These are phyloP conservation scores for Filosporella fistucella DNA, from an alignment of 495 filamentous ascomycete species.

Conservation along the genomic window DNA sequence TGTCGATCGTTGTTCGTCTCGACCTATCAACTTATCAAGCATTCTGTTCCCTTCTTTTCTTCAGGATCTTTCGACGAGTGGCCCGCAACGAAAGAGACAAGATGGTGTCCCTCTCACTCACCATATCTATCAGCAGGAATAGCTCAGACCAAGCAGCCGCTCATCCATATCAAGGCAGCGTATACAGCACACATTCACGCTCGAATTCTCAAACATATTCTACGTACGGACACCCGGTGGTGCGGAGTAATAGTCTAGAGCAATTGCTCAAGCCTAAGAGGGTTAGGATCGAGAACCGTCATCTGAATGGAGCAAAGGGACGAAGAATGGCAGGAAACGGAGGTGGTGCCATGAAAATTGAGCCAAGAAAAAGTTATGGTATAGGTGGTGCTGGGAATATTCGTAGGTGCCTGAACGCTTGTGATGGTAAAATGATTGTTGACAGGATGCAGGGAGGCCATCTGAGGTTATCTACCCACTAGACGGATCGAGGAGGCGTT, in stretches of 20 bases:
- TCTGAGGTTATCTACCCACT: constrained; percentile 20
- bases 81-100: too few relatives aligned
- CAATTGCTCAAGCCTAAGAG: constrained; percentile 2
- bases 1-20: too few relatives aligned
- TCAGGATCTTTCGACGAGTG: too few relatives aligned
- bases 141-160: background rate
- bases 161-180: background rate
- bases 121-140: constrained; percentile 5
- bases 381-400: constrained; percentile 25
- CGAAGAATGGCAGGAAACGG: background rate
- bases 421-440: background rate
- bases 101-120: constrained; percentile 6
- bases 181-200: constrained; percentile 7
- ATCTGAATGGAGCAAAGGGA: background rate
- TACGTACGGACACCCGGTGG: background rate
- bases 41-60: too few relatives aligned
- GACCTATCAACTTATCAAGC: too few relatives aligned
- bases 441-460: constrained; percentile 14
- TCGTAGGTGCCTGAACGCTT: constrained; percentile 7
- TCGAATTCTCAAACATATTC: background rate
- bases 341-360: background rate
- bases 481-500: constrained; percentile 13
- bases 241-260: constrained; percentile 3
- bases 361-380: constrained; percentile 21
- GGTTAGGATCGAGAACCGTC: constrained; percentile 7